Evolutionary conservation across 1,284 basidiomycete genomes (phyloP), one percentile per base, ranked within the genome.

Genomic region (Sutorius eximius): DNA sequence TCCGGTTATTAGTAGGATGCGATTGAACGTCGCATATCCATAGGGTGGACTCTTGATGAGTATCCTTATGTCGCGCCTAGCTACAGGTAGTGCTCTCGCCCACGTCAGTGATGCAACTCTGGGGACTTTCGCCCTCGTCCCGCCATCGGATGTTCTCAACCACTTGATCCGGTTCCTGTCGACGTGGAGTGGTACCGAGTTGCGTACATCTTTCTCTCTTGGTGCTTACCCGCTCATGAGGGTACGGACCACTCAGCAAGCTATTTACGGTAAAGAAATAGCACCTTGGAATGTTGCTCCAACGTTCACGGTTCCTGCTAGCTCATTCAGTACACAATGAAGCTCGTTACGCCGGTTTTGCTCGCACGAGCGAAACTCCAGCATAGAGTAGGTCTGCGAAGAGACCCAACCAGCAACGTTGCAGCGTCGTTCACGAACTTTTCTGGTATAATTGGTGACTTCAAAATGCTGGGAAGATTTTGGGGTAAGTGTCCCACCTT

Each of bases 181-280:
- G 55, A 89, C 88, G 63, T 91, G 87, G 87, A 86, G 83, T 66
- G 89, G 89, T 33, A 89, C 82, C 81, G 89, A 92, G 89, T 90
- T 66, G 75, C 73, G 83, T 82, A 65, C 54, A 30, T 53, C 52
- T 43, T 50, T 50, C 36, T 61, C 49, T 36, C 32, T 56, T 59
- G 33, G 37, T 51, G 49, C 37, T 53, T 38, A 18, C 37, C 7
- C 29, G 48, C 69, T 70, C 61, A 70, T 44, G 30, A 50, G 45
- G 41, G 34, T 24, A 24, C 22, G 11, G 15, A 15, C 48, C 33
- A 49, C 51, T 18, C 63, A 91, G 89, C 72, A 91, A 91, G 70
- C 67, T 90, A 30, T 89, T 91, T 68, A 82, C 84, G 81, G 89
- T 89, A 46, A 51, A 24, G 33, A 29, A 11, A 6, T 20, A 45